Conservation (phyloP, 495 filamentous ascomycete genomes). For the Platismatia glauca region DNA sequence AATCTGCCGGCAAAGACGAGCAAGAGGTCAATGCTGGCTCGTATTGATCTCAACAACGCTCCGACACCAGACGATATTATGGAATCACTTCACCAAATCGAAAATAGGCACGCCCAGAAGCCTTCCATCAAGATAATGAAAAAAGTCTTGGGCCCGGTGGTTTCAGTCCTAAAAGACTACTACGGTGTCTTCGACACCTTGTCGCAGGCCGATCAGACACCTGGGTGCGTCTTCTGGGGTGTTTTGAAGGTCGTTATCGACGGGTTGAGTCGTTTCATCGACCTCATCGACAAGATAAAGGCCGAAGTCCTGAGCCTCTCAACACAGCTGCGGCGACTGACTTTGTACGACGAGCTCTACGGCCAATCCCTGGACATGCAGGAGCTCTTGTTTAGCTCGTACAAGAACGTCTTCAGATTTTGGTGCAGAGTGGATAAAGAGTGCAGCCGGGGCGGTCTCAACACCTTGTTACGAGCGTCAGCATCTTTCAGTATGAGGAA, state of each 20-base stretch:
- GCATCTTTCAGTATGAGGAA: constrained; percentile 7
- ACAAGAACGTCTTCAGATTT: constrained; percentile 11
- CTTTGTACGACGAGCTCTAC: constrained; percentile 9
- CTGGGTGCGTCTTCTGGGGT: constrained; percentile 1
- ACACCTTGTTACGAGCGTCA: constrained; percentile 1
- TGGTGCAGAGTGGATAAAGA: constrained; percentile 14
- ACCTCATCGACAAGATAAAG: constrained; percentile 9
- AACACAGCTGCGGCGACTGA: constrained; percentile 5
- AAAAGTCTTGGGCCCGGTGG: not conserved
- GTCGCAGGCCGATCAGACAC: constrained; percentile 1
- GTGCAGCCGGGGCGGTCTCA: constrained; percentile 7
- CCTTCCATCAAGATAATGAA: not conserved
- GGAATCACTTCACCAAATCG: not conserved
- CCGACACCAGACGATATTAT: constrained; percentile 3
- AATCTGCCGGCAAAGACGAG: constrained; percentile 5
- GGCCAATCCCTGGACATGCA: constrained; percentile 10
- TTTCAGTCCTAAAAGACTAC: not conserved
- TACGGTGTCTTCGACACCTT: constrained; percentile 8
- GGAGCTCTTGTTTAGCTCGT: constrained; percentile 7
- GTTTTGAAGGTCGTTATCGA: constrained; percentile 5
- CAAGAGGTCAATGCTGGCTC: constrained; percentile 8
- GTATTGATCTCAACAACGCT: constrained; percentile 2
- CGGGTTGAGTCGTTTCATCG: constrained; percentile 1
- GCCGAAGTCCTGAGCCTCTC: constrained; percentile 3
- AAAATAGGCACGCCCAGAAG: not conserved